These are phyloP conservation scores for Cryptococcus jaspeensis DNA, from an alignment of 1,284 basidiomycete species.

Conservation along the genomic window DNA sequence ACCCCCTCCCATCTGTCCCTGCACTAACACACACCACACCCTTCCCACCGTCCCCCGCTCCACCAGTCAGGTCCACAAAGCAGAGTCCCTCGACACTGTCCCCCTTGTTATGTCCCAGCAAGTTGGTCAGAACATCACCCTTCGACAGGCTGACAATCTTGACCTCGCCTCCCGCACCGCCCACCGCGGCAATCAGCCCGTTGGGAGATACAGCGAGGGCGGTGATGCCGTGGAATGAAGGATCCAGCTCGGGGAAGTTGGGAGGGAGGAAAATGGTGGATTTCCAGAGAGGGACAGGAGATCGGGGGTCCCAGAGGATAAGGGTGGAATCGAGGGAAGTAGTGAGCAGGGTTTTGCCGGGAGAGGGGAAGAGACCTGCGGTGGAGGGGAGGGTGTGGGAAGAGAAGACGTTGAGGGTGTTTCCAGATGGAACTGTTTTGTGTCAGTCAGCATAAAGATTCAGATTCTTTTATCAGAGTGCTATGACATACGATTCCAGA, in stretches of 20 bases:
- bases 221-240: slow-evolving; percentile 69
- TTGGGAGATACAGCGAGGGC: slow-evolving; percentile 78
- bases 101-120: slow-evolving; percentile 80
- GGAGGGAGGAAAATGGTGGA: slow-evolving; percentile 48
- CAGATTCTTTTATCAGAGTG: background rate
- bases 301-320: slow-evolving; percentile 87
- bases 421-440: slow-evolving; percentile 79
- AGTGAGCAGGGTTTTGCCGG: slow-evolving; percentile 80
- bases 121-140: slow-evolving; percentile 74
- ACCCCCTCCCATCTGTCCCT: slow-evolving; percentile 88
- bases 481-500: slow-evolving; percentile 77
- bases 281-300: slow-evolving; percentile 64
- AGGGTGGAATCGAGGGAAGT: slow-evolving; percentile 79
- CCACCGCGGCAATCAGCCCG: slow-evolving; percentile 81
- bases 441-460: background rate
- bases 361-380: slow-evolving; percentile 76
- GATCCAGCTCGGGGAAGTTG: slow-evolving; percentile 58
- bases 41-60: slow-evolving; percentile 56
- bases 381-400: slow-evolving; percentile 83
- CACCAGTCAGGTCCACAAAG: slow-evolving; percentile 73
- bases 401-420: slow-evolving; percentile 91
- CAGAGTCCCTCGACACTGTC: slow-evolving; percentile 86
- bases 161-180: slow-evolving; percentile 78
- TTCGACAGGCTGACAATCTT: slow-evolving; percentile 81
- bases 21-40: slow-evolving; percentile 77